Evolutionary conservation across 148 eudicot species (phyloP).

Genomic region (Nyssa sinensis): DNA sequence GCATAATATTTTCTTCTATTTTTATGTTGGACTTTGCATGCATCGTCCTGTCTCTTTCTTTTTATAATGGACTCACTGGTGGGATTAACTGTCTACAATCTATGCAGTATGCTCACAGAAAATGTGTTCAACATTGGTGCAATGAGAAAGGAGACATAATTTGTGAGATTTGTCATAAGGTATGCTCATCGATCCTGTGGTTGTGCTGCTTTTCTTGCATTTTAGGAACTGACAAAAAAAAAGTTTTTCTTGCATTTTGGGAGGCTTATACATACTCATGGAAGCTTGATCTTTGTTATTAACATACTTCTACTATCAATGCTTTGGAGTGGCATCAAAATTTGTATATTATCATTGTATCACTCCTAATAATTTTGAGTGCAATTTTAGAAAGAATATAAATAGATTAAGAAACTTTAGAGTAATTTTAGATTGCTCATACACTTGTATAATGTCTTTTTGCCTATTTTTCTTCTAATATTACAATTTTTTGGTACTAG

Average conservation of each 20-base stretch:
- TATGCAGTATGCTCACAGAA: conserved; percentile 89
- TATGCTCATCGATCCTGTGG: conserved; percentile 13
- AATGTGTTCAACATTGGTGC: conserved; percentile 94
- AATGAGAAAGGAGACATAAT: conserved; percentile 91
- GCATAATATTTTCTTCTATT: background rate
- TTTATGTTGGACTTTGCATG: background rate
- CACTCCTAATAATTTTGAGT: background rate
- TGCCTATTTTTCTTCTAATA: too few species aligned
- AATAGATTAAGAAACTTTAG: too few species aligned
- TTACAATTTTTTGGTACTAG: background rate
- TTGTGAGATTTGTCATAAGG: conserved; percentile 96
- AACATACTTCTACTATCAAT: background rate
- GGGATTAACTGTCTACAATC: background rate
- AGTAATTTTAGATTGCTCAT: too few species aligned
- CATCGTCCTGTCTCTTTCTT: background rate
- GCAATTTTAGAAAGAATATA: background rate
- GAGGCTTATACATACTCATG: background rate
- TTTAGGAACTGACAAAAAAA: too few species aligned
- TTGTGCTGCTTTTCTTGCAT: background rate
- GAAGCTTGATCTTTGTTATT: too few species aligned
- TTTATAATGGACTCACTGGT: background rate
- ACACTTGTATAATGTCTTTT: too few species aligned
- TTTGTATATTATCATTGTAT: background rate
- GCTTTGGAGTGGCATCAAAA: background rate
- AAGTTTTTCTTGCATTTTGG: background rate